Base-by-base conservation (phyloP, 2,329 filamentous ascomycete species). In the Pyricularia sp. region DNA sequence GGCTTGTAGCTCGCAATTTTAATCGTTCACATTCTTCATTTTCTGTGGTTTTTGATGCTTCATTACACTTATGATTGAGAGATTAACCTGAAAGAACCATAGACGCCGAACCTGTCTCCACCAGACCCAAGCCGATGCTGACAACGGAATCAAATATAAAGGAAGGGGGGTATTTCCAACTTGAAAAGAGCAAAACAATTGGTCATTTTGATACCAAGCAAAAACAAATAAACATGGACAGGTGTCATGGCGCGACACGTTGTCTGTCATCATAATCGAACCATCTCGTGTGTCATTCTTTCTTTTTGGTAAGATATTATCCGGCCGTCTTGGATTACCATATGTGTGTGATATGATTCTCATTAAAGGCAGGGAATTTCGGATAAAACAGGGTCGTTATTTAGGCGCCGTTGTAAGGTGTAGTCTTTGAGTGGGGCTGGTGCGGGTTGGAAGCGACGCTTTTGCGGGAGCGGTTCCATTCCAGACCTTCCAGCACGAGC, bases 401-500 rank as follows among this genome's bases (percentile, higher is more conserved):
- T 64, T 60, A 70, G 19, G 67, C 69, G 40, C 68, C 68, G 24
- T 65, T 65, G 61, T 69, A 69, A 13, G 67, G 35, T 30, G 26
- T 53, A 12, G 68, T 64, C 67, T 70, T 71, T 66, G 64, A 65
- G 63, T 68, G 62, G 24, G 63, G 63, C 63, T 66, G 64, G 44
- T 63, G 60, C 4, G 57, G 65, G 40, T 65, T 35, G 60, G 68
- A 67, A 22, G 69, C 68, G 62, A 69, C 70, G 69, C 75, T 73
- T 49, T 75, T 75, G 60, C 78, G 77, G 62, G 75, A 76, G 59
- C 78, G 75, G 69, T 80, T 72, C 40, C 75, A 74, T 65, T 77
- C 75, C 53, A 83, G 69, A 3, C 73, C 75, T 66, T 83, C 82
- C 64, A 84, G 71, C 49, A 78, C 75, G 35, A 79, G 74, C 7